phyloP scores from a whole-genome alignment of 139 green algal genomes.

The Penium margaritaceum region DNA sequence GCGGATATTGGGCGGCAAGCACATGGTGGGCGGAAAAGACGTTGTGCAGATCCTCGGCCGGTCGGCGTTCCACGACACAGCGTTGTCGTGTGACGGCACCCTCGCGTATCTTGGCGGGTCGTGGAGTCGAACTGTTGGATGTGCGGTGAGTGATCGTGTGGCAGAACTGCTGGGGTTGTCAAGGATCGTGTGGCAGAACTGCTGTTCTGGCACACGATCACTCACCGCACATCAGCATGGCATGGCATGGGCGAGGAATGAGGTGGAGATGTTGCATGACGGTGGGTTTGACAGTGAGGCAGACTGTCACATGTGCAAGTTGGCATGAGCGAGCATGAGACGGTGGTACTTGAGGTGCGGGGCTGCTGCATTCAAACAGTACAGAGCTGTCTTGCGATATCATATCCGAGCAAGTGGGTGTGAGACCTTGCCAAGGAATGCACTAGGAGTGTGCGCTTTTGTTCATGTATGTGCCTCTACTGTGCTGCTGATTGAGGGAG shows the following conservation, averaged over 20 bases:
- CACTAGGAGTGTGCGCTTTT: no score
- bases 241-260: not conserved
- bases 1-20: slow-evolving; percentile 85
- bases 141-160: slow-evolving; percentile 55
- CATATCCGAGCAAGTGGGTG: no score
- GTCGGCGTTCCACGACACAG: slow-evolving; percentile 84
- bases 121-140: slow-evolving; percentile 87
- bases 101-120: slow-evolving; percentile 87
- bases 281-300: not conserved
- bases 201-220: slow-evolving; percentile 58
- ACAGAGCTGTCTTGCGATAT: no score
- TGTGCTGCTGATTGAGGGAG: no score
- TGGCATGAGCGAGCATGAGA: no score
- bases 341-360: no score
- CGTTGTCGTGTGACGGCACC: slow-evolving; percentile 67
- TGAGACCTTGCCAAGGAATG: no score
- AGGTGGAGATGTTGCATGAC: not conserved
- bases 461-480: no score
- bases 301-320: no score
- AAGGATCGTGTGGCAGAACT: not conserved
- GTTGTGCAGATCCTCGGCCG: slow-evolving; percentile 68
- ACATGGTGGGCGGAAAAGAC: slow-evolving; percentile 78
- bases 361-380: no score
- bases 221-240: not conserved
- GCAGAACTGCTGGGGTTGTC: not conserved